Evolutionary conservation across 306 rosid genomes (phyloP).

Genomic region (Prinsepia uniflora): DNA sequence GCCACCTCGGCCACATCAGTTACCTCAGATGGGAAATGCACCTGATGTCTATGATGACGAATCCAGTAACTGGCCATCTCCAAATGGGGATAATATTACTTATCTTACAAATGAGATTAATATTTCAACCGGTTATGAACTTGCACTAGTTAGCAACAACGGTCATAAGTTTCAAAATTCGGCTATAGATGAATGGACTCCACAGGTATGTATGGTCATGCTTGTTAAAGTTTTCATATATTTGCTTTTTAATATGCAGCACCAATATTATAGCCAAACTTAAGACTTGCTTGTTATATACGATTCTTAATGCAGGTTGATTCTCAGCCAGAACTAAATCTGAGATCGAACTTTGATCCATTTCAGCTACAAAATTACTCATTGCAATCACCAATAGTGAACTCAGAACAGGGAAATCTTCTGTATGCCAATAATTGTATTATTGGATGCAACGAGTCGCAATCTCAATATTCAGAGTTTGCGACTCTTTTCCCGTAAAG

Average conservation of each 20-base stretch:
- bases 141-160: too few species aligned
- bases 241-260: conserved; percentile 2
- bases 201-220: too few species aligned
- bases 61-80: neutral
- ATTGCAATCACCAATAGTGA: neutral
- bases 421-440: conserved; percentile 7
- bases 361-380: neutral
- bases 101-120: neutral
- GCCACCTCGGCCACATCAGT: neutral
- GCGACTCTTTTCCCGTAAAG: conserved; percentile 15
- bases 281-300: conserved; percentile 16
- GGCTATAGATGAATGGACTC: too few species aligned
- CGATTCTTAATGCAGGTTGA: conserved; percentile 27
- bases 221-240: too few species aligned
- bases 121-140: too few species aligned
- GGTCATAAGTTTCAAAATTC: too few species aligned
- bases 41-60: neutral
- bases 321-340: neutral
- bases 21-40: neutral
- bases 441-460: conserved; percentile 6
- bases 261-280: conserved; percentile 1
- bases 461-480: neutral
- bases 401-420: neutral
- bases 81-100: neutral
- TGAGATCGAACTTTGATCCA: neutral